These are phyloP conservation scores for Exophiala xenobiotica DNA, from an alignment of 2,329 filamentous ascomycete genomes.

Conservation along the genomic window DNA sequence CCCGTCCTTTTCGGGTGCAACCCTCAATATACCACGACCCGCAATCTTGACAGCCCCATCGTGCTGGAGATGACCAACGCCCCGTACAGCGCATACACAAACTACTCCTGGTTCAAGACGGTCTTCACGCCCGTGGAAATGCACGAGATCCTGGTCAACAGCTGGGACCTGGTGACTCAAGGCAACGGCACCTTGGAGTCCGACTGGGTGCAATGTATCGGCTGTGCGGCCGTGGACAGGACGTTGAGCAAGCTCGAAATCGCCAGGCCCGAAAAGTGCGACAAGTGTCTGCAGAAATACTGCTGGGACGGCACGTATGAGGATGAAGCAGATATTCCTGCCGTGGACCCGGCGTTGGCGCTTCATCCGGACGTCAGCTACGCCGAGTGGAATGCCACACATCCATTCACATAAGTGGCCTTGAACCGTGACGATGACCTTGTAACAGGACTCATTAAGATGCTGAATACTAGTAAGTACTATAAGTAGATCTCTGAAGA, in stretches of 20 bases:
- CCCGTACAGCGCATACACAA: slow-evolving; percentile 30
- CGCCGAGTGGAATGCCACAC: slow-evolving; percentile 13
- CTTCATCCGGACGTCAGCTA: slow-evolving; percentile 8
- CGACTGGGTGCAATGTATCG: slow-evolving; percentile 27
- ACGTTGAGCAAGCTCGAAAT: slow-evolving; percentile 27
- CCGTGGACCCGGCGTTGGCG: slow-evolving; percentile 6
- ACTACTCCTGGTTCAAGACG: slow-evolving; percentile 11
- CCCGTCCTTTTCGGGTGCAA: slow-evolving; percentile 32
- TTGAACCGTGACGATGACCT: no score
- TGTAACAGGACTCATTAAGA: no score
- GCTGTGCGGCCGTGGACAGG: slow-evolving; percentile 30
- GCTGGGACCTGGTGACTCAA: slow-evolving; percentile 28
- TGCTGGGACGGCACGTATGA: slow-evolving; percentile 30
- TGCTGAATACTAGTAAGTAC: no score
- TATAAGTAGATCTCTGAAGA: no score
- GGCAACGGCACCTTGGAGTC: slow-evolving; percentile 29
- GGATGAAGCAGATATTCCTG: slow-evolving; percentile 1
- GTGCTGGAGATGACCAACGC: slow-evolving; percentile 31
- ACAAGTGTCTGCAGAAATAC: slow-evolving; percentile 26
- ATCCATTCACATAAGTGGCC: no score
- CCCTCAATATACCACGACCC: slow-evolving; percentile 14
- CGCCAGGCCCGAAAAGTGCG: slow-evolving; percentile 23
- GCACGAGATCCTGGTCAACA: slow-evolving; percentile 17
- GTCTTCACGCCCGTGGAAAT: slow-evolving; percentile 6
- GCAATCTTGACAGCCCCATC: slow-evolving; percentile 19